These are phyloP conservation scores for Nepenthes mirabilis DNA, from an alignment of 148 eudicot species.

Conservation along the genomic window DNA sequence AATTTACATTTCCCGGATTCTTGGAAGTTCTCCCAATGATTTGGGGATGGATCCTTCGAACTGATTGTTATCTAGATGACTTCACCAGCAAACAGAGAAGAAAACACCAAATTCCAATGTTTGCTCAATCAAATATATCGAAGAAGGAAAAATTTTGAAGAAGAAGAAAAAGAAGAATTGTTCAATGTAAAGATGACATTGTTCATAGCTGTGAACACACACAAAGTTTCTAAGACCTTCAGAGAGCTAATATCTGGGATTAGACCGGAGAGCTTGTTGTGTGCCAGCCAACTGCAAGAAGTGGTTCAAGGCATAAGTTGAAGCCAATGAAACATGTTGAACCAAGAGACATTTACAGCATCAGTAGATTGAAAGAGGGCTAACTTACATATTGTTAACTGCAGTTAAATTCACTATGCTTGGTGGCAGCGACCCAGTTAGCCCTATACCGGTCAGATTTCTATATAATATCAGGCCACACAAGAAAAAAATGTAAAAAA, in stretches of 20 bases:
- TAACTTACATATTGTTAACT: conserved; percentile 44
- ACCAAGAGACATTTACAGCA: background rate
- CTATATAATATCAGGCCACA: conserved; percentile 19
- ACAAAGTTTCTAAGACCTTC: conserved; percentile 49
- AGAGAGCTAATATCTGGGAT: conserved; percentile 53
- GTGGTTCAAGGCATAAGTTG: background rate
- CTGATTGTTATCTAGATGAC: conserved; percentile 80
- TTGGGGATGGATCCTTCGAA: conserved; percentile 59
- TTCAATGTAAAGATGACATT: background rate
- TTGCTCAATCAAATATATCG: background rate
- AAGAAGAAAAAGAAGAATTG: background rate
- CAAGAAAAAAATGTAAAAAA: background rate
- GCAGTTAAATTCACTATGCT: conserved; percentile 35
- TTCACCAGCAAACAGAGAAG: conserved; percentile 10
- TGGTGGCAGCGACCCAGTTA: conserved; percentile 40
- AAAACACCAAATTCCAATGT: background rate
- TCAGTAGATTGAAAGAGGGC: background rate
- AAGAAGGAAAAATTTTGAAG: background rate
- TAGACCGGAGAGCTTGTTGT: conserved; percentile 52
- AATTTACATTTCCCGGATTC: conserved; percentile 55
- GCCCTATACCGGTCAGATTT: conserved; percentile 47
- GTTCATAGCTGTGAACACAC: conserved; percentile 23
- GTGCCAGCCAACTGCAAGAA: conserved; percentile 46
- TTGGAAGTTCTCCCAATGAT: conserved; percentile 47
- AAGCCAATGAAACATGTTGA: background rate